Evolutionary conservation across 257 asterid genomes (phyloP), one percentile per base, ranked within the genome.

Genomic region (Datura wrightii): DNA sequence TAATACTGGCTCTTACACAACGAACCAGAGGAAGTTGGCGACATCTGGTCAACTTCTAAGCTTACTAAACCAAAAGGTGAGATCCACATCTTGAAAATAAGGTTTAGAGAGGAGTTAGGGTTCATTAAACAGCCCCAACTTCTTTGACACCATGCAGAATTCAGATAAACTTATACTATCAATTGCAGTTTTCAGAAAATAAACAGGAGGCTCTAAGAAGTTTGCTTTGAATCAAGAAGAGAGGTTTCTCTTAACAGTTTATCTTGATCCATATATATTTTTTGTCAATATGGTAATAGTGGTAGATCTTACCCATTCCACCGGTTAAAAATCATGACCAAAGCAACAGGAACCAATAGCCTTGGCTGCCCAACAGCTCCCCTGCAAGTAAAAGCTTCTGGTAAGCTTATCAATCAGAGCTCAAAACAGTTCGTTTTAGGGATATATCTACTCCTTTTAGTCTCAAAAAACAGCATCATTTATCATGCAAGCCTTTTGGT

Each of bases 351-450:
- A 86, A 96, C 95, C 82, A 96, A 84, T 84, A 96, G 85, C 86
- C 99, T 90, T 55, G 97, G 98, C 92, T 96, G 99, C 82, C 93
- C 97, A 31, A 88, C 83, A 6, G 98, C 98, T 82, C 93, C 99
- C 95, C 99, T 96, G 94, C 84, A 87, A 86, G 84, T 67, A 67
- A 69, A 65, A 82, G 14, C 56, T 31, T 50, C 52, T 10, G 36
- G 62, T 82, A 46, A 66, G 80, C 31, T 10, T 36, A 66, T 18
- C 62, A 36, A 66, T 36, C 1, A 36, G 24, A 82, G 52, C 54
- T 8, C 46, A 66, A 67, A 24, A 9, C n/a, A 76, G 63, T 76
- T 5, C 0, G 1, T 50, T 31, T 31, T 74, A 74, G 59, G 2
- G 46, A 76, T 76, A 50, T 31, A 76, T 5, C 63, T 52, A 52